Percentiles rank a stretch among this genome's conserved stretches.
Evolutionary conservation across 2,329 filamentous ascomycete genomes (phyloP).

Genomic region (Ceratocystiopsis brevicomis): DNA sequence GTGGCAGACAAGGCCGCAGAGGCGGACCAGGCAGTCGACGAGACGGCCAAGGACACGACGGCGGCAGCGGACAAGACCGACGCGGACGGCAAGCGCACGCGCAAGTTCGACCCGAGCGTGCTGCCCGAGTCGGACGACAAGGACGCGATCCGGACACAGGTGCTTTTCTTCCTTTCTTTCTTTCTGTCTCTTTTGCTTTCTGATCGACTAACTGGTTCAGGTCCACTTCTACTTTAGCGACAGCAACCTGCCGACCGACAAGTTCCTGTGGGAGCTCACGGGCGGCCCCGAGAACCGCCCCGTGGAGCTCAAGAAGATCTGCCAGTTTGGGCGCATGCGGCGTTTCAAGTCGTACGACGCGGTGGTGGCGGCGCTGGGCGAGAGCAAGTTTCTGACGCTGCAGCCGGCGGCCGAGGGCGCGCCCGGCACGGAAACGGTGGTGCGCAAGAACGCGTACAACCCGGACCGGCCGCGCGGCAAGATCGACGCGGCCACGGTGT

Average conservation of each 20-base stretch:
- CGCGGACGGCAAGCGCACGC: constrained; percentile 26
- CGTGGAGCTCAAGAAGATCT: constrained; percentile 58
- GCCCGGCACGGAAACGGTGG: constrained; percentile 50
- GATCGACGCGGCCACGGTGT: constrained; percentile 57
- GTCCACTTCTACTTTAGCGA: constrained; percentile 95
- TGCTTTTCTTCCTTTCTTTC: constrained; percentile 13
- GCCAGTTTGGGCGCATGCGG: constrained; percentile 88
- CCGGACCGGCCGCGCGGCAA: constrained; percentile 40
- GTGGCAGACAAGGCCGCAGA: constrained; percentile 6
- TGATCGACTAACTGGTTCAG: no score
- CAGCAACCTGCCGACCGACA: constrained; percentile 74
- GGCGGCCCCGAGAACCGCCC: constrained; percentile 66
- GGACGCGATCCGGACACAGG: constrained; percentile 65
- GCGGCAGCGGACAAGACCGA: constrained; percentile 13
- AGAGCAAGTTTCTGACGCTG: constrained; percentile 55
- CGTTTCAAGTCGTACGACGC: constrained; percentile 77
- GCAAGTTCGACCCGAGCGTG: constrained; percentile 51
- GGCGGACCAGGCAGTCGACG: constrained; percentile 20
- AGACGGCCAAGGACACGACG: constrained; percentile 16
- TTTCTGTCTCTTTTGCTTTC: constrained; percentile 2
- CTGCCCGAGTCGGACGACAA: constrained; percentile 59
- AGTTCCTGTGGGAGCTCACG: constrained; percentile 64
- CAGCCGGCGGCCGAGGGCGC: constrained; percentile 31
- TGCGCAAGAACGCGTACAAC: constrained; percentile 56
- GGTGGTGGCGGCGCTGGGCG: constrained; percentile 65